A percentile compares a stretch with the other conserved stretches of the same genome.
These are phyloP conservation scores for Pseudogymnoascus sp. DNA, from an alignment of 2,329 filamentous ascomycete species.

Conservation along the genomic window DNA sequence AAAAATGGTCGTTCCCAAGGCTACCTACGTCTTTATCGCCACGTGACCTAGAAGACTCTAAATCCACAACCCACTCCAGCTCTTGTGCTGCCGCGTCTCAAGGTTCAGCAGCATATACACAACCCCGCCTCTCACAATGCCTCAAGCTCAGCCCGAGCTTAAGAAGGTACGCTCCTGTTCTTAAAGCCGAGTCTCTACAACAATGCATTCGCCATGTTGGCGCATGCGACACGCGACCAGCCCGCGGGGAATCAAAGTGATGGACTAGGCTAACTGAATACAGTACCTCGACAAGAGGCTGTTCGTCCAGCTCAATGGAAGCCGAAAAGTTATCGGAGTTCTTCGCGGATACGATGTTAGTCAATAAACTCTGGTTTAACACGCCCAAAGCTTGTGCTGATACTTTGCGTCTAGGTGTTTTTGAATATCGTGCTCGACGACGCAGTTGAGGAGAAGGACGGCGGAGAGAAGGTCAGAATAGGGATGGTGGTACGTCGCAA, in stretches of 20 bases:
- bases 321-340: slow-evolving; percentile 91
- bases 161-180: slow-evolving; percentile 67
- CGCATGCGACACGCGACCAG: slow-evolving; percentile 5
- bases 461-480: slow-evolving; percentile 80
- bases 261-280: slow-evolving; percentile 13
- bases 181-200: slow-evolving; percentile 8
- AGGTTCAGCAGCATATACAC: slow-evolving; percentile 10
- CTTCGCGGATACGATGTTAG: slow-evolving; percentile 92
- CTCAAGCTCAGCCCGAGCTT: slow-evolving; percentile 96
- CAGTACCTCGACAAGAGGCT: slow-evolving; percentile 99
- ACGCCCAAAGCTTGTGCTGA: neutral
- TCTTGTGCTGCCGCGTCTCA: slow-evolving; percentile 2
- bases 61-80: slow-evolving; percentile 4
- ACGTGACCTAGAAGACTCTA: slow-evolving; percentile 21
- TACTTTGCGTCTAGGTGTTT: slow-evolving; percentile 62
- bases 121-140: slow-evolving; percentile 53
- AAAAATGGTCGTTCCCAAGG: slow-evolving; percentile 1
- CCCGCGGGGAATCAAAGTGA: neutral
- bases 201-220: neutral
- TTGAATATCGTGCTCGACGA: slow-evolving; percentile 97
- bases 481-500: slow-evolving; percentile 75
- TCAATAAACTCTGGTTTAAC: neutral
- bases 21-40: slow-evolving; percentile 18
- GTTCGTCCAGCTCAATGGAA: slow-evolving; percentile 96
- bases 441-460: slow-evolving; percentile 87